Evolutionary conservation across 2,329 filamentous ascomycete genomes (phyloP).

Genomic region (Epichloe uncinata): DNA sequence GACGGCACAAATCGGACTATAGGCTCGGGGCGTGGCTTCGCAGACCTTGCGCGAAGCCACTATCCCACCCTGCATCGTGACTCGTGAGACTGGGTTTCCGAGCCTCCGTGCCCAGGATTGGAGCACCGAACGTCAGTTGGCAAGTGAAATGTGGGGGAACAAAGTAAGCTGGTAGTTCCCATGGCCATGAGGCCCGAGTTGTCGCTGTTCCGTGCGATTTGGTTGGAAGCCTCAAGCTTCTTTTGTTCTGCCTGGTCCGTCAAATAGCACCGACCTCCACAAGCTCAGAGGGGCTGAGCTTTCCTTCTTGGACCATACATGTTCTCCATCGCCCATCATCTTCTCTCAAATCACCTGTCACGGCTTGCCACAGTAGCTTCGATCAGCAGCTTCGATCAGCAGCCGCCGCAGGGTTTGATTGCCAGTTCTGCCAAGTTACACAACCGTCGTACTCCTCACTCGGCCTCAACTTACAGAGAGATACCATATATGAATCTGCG

Average conservation of each 20-base stretch:
- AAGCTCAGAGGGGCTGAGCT: constrained; percentile 11
- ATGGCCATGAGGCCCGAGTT: constrained; percentile 2
- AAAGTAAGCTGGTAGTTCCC: neutral
- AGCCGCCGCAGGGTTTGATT: constrained; percentile 13
- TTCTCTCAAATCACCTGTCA: constrained; percentile 13
- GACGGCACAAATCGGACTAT: constrained; percentile 8
- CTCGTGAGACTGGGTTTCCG: constrained; percentile 2
- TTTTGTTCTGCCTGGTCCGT: constrained; percentile 6
- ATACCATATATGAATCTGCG: neutral
- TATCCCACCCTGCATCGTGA: constrained; percentile 3
- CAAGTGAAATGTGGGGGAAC: constrained; percentile 1
- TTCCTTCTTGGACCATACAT: constrained; percentile 9
- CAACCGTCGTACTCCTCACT: neutral
- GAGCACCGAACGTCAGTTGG: neutral
- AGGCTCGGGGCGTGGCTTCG: constrained; percentile 1
- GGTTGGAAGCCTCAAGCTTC: neutral
- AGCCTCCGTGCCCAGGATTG: constrained; percentile 2
- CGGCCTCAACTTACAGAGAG: constrained; percentile 3
- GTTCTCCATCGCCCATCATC: constrained; percentile 11
- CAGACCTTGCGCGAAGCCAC: constrained; percentile 3
- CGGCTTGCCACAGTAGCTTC: constrained; percentile 14
- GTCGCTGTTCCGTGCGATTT: neutral
- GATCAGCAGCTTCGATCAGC: no score
- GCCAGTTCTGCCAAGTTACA: neutral
- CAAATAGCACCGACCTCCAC: constrained; percentile 21